Evolutionary conservation across 768 basidiomycete species (phyloP), one percentile per base, ranked within the genome.

Genomic region (Mycena latifolia): DNA sequence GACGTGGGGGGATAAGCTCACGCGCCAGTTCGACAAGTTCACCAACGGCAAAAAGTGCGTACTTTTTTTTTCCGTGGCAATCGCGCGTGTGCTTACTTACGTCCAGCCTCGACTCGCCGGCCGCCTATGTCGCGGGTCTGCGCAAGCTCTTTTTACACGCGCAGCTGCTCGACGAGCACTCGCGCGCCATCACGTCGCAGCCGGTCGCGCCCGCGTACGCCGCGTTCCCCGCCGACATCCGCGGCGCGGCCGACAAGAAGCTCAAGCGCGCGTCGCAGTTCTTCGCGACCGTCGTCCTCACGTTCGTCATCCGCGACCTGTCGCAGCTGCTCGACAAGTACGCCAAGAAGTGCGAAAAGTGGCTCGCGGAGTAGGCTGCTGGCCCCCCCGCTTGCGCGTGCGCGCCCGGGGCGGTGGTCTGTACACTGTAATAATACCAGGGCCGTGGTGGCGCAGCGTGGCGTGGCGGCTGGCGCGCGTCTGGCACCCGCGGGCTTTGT

Each of bases 301-400:
- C 92, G 20, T 96, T 97, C 75, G 94, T 97, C 72, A 89, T 97
- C 72, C 89, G 90, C 57, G 94, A 96, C 76, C 84, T 95, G 69
- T 92, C 93, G 45, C 89, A 91, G 72, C 79, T 96, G 54, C 83
- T 96, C 66, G 95, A 96, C 83, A 96, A 96, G 80, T 96, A 95
- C 77, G 92, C 91, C 69, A 95, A 95, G 85, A 93, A 93, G 77
- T 94, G 93, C 79, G 94, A 94, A 80, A 94, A 94, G 79, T 94
- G 93, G 92, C 85, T 95, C 39, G 92, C 89, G 39, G 94, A 96
- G 75, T 95, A 82, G 83, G 17, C 15, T 14, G 55, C n/a, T n/a
- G n/a, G n/a, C 14, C 15, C 15, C 17, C 10, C 12, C 24, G 22
- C 12, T 6, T n/a, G 46, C 29, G 18, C 18, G 37, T 17, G 33